Evolutionary conservation across 1,284 basidiomycete species (phyloP).

Genomic region (Irpex lacteus): DNA sequence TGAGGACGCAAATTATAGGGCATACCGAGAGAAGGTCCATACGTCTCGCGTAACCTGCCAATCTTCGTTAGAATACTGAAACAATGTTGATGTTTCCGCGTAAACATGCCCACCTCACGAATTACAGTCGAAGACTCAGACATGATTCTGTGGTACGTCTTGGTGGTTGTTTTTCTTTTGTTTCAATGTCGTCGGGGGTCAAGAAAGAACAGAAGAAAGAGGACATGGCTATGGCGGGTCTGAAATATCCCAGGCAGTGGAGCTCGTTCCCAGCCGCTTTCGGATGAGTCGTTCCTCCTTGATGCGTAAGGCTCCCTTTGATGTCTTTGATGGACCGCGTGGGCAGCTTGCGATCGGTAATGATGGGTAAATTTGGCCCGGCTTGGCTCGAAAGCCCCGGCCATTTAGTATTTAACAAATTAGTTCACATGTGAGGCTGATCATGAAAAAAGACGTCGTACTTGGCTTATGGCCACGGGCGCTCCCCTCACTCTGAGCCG

Average conservation of each 20-base stretch:
- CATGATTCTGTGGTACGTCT: background rate
- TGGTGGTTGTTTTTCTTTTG: background rate
- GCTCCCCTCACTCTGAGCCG: no score
- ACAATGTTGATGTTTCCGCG: background rate
- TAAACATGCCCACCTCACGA: background rate
- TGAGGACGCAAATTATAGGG: slow-evolving; percentile 26
- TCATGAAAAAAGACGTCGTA: no score
- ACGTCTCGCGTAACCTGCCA: slow-evolving; percentile 55
- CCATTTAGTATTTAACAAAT: no score
- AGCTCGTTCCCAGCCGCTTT: no score
- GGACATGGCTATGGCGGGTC: background rate
- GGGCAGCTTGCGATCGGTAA: no score
- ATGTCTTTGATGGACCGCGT: no score
- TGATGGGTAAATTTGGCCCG: no score
- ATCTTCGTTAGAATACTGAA: background rate
- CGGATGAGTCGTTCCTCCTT: no score
- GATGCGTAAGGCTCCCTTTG: no score
- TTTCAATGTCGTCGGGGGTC: background rate
- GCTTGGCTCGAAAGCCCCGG: no score
- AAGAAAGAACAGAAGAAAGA: background rate
- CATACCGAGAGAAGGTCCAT: slow-evolving; percentile 74
- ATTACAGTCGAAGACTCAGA: background rate
- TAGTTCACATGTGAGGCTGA: no score
- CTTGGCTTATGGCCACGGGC: no score
- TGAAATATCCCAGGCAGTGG: background rate